A percentile compares a stretch with the other conserved stretches of the same genome.
phyloP scores from a whole-genome alignment of 805 yeast species.

The Blastobotrys parvus region DNA sequence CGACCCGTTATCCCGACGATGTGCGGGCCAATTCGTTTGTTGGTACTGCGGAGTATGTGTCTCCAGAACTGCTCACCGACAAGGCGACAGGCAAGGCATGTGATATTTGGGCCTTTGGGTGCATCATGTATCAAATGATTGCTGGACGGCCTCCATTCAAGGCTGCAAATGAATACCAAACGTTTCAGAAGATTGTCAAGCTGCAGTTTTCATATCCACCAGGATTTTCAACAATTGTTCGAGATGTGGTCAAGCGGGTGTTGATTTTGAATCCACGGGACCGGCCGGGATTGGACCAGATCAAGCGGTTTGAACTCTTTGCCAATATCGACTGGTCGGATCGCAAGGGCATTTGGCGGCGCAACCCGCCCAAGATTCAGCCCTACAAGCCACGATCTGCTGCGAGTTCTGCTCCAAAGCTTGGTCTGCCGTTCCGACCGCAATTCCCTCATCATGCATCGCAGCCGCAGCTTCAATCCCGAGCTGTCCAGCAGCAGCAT shows the following conservation, averaged over 20 bases:
- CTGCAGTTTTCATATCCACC: conserved; percentile 66
- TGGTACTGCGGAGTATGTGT: conserved; percentile 95
- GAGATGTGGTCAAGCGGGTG: conserved; percentile 58
- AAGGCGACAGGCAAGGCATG: conserved; percentile 78
- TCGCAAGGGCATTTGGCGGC: conserved; percentile 59
- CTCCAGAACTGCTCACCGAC: conserved; percentile 76
- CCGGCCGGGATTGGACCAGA: conserved; percentile 47
- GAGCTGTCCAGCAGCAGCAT: background rate
- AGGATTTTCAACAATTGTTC: conserved; percentile 53
- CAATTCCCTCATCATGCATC: conserved; percentile 2
- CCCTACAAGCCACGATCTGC: conserved; percentile 40
- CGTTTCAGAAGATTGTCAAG: conserved; percentile 80
- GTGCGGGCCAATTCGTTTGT: conserved; percentile 62
- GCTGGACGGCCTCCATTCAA: conserved; percentile 86
- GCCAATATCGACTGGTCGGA: conserved; percentile 62
- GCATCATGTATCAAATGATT: conserved; percentile 75
- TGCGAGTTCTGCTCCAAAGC: background rate
- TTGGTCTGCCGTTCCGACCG: background rate
- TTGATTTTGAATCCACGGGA: conserved; percentile 63
- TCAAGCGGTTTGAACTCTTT: conserved; percentile 70
- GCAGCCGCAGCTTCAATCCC: background rate
- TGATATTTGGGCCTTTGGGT: conserved; percentile 93
- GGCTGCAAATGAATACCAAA: conserved; percentile 74
- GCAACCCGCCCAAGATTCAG: conserved; percentile 57
- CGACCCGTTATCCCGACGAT: conserved; percentile 27